A percentile compares a stretch with the other conserved stretches of the same genome.
Evolutionary conservation across 176 grass and related monocot species (phyloP).

Genomic region (Chloris gayana): DNA sequence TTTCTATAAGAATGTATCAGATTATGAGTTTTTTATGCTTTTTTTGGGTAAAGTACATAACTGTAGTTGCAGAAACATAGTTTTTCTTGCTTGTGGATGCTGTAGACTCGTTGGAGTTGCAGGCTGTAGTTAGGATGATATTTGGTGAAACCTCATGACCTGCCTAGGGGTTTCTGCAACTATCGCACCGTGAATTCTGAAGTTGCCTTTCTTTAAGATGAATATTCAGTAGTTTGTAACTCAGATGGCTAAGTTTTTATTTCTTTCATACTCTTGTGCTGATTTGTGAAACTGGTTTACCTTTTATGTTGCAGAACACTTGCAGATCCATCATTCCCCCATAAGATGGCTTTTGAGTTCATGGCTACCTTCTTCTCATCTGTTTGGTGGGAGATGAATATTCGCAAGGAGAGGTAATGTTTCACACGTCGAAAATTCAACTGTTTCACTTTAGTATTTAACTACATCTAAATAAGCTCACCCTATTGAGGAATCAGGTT

Average conservation of each 20-base stretch:
- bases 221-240: not conserved
- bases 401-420: conserved; percentile 81
- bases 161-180: not conserved
- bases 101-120: not conserved
- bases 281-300: not conserved
- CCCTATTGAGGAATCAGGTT: conserved; percentile 64
- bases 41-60: not conserved
- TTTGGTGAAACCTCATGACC: too few relatives aligned
- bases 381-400: conserved; percentile 86
- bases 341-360: conserved; percentile 89
- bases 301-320: conserved; percentile 69
- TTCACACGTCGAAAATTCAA: conserved; percentile 27
- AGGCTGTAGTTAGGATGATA: not conserved
- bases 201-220: not conserved
- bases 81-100: not conserved
- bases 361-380: conserved; percentile 62
- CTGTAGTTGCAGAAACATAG: not conserved
- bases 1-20: not conserved
- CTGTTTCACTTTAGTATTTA: conserved; percentile 37
- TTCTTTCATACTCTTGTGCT: conserved; percentile 8
- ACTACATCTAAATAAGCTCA: conserved; percentile 35
- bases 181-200: not conserved
- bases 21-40: not conserved
- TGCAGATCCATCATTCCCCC: conserved; percentile 88
- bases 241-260: not conserved